Evolutionary conservation across 2,329 filamentous ascomycete genomes (phyloP), one percentile per base, ranked within the genome.

Genomic region (Fusarium sp.): DNA sequence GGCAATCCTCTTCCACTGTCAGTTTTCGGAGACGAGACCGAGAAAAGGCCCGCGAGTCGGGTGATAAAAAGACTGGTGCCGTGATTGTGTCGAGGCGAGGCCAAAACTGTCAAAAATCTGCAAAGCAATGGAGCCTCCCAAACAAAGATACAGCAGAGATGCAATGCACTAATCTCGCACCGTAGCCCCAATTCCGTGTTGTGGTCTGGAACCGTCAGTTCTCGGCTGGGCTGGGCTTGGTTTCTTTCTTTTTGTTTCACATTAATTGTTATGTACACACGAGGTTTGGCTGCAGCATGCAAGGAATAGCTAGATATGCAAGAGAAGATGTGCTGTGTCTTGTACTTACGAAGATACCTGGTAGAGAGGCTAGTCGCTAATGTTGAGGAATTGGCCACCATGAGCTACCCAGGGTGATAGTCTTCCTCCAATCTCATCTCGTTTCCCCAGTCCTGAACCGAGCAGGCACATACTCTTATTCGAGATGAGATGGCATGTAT

Each of bases 261-360:
- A 33, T 55, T 20, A 63, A 63, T 70, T 57, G 62, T 56, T 41
- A n/a, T n/a, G n/a, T n/a, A 64, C 59, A 61, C 52, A 67, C 25
- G 35, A 44, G 41, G 54, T 54, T 41, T 41, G 64, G 59, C 56
- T 71, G 67, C 67, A 67, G 65, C 54, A 72, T 72, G 70, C 69
- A 73, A 68, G 71, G 60, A 72, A 73, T 67, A 25, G 25, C 25
- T 25, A 25, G 25, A 8, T 25, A 62, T 40, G 19, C 10, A 37
- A 32, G 49, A 37, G 62, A 49, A 65, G 7, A 45, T 62, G 59
- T 44, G 25, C 30, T 54, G 46, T 10, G 22, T 37, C 37, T 45
- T 45, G 51, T 63, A 58, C 59, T 35, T 57, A 44, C n/a, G 44
- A n/a, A n/a, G 19, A 23, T 23, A 23, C 23, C 23, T 23, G 23